These are phyloP conservation scores for Diaporthe helianthi DNA, from an alignment of 2,329 filamentous ascomycete species.

Conservation along the genomic window DNA sequence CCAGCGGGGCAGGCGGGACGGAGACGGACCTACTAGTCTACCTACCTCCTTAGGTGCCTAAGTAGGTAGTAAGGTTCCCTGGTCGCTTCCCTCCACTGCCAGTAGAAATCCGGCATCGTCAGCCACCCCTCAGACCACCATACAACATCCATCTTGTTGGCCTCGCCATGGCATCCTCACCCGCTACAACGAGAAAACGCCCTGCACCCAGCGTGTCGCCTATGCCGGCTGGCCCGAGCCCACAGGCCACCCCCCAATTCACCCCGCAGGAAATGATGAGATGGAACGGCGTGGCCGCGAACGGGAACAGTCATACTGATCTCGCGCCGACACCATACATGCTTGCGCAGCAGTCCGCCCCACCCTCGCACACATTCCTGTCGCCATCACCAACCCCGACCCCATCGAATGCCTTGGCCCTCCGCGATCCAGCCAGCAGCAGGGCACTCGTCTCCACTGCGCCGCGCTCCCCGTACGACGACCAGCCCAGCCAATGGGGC, in stretches of 20 bases:
- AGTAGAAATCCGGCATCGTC: conserved; percentile 10
- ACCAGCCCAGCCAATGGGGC: conserved; percentile 44
- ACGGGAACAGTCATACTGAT: conserved; percentile 49
- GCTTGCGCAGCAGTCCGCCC: conserved; percentile 43
- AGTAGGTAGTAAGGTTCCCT: conserved; percentile 15
- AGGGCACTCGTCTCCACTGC: conserved; percentile 56
- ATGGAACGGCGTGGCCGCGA: conserved; percentile 50
- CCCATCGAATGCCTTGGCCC: conserved; percentile 59
- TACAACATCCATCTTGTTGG: conserved; percentile 15
- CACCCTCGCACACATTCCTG: conserved; percentile 29
- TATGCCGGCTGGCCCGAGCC: conserved; percentile 61
- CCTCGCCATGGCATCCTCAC: conserved; percentile 51
- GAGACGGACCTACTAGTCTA: not conserved
- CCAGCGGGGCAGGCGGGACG: conserved; percentile 16
- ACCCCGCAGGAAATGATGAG: conserved; percentile 55
- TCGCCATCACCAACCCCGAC: conserved; percentile 32
- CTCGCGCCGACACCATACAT: conserved; percentile 46
- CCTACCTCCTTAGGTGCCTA: too few species aligned
- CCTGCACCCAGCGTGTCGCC: conserved; percentile 71
- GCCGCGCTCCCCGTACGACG: conserved; percentile 42
- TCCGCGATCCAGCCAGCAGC: conserved; percentile 60
- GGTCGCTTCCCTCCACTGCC: conserved; percentile 12
- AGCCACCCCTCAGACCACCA: not conserved
- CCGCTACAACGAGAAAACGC: conserved; percentile 70
- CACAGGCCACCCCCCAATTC: conserved; percentile 57